These are phyloP conservation scores for Cutaneotrichosporon sp. DNA, from an alignment of 1,284 basidiomycete genomes.

Conservation along the genomic window DNA sequence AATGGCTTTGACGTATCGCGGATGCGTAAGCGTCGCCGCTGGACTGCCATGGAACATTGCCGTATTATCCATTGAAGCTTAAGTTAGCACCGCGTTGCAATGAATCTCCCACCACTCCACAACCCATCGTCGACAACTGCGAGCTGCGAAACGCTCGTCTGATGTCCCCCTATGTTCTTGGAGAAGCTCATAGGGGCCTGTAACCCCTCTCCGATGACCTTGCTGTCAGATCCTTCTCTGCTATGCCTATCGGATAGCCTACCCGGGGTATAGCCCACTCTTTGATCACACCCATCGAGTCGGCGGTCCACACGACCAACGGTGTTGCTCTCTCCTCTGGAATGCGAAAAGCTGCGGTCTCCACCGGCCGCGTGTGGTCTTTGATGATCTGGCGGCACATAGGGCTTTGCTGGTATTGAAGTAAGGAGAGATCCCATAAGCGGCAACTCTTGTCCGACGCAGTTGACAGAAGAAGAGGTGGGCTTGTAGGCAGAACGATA, in stretches of 20 bases:
- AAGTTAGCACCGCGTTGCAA: background rate
- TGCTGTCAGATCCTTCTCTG: too few species aligned
- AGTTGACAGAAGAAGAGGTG: constrained; percentile 68
- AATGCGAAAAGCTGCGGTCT: constrained; percentile 42
- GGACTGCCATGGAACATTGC: constrained; percentile 57
- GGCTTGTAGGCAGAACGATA: constrained; percentile 58
- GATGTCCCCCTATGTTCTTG: constrained; percentile 39
- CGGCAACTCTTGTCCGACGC: constrained; percentile 86
- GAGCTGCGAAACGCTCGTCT: constrained; percentile 58
- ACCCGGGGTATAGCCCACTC: constrained; percentile 30
- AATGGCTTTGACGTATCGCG: constrained; percentile 64
- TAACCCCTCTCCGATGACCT: constrained; percentile 27
- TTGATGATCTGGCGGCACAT: constrained; percentile 53
- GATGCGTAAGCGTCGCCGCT: constrained; percentile 55
- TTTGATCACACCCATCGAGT: constrained; percentile 79
- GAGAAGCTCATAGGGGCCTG: constrained; percentile 13
- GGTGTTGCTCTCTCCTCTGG: constrained; percentile 22
- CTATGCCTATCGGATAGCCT: too few species aligned
- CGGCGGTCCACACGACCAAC: constrained; percentile 62
- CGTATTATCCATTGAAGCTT: constrained; percentile 82
- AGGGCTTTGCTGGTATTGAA: constrained; percentile 55
- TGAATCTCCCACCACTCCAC: constrained; percentile 68
- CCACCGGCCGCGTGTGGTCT: constrained; percentile 27
- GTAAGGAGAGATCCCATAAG: constrained; percentile 62
- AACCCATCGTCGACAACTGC: constrained; percentile 60